Evolutionary conservation across 768 basidiomycete species (phyloP), one percentile per base, ranked within the genome.

Genomic region (Pleurotus cornucopiae): DNA sequence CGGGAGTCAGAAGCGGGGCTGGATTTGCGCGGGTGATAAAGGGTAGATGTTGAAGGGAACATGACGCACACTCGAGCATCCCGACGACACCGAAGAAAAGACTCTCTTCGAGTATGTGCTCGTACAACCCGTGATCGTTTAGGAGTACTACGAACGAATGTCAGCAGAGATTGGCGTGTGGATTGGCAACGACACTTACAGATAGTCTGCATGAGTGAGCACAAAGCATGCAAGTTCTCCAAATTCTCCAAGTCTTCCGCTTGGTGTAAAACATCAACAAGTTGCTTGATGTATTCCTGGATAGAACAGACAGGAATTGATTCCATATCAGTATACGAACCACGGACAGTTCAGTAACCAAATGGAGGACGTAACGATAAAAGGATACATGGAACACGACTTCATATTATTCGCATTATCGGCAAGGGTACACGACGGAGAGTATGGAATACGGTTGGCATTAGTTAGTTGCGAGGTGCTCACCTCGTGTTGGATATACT

Each of bases 221-320:
- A 97, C 43, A 98, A 70, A 3, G 91, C 86, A 73, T 98, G 96
- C 55, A 99, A 72, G 64, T 94, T 93, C 56, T 90, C 85, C 60
- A 98, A 69, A 64, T 83, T 90, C 73, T 99, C 95, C 65, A 95
- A 74, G 66, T 98, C 95, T 74, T 98, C 96, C 37, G 96, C 94
- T 61, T 85, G 84, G 58, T 85, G 78, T 71, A 97, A 81, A 46
- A 97, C 87, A 55, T 86, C 82, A 65, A 94, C 88, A 62, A 98
- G 76, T 39, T 84, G 78, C 67, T 89, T 89, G 74, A 98, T 84
- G 71, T 95, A 98, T 64, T 90, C 86, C 90, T 95, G 64, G 58
- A 62, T 57, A 60, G 53, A 63, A 62, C 57, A 64, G 58, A 54
- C 46, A 59, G 58, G 54, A 60, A 65, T 62, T 60, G 59, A 66